These are phyloP conservation scores for Pestalotiopsis sp. DNA, from an alignment of 2,329 filamentous ascomycete genomes.

Conservation along the genomic window DNA sequence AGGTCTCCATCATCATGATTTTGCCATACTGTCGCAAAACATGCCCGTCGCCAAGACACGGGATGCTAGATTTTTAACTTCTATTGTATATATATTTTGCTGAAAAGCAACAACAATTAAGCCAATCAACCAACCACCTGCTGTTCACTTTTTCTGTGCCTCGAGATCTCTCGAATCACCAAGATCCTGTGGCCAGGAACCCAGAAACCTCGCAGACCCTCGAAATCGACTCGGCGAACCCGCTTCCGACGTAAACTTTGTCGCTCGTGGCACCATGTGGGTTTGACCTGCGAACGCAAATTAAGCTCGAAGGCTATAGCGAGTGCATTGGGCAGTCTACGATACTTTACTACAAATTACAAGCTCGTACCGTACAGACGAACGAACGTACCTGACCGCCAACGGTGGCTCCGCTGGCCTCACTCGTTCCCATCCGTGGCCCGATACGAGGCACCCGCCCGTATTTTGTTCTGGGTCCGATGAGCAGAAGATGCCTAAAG, in stretches of 20 bases:
- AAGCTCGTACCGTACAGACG: neutral
- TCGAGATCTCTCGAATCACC: neutral
- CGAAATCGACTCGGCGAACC: neutral
- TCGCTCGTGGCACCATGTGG: neutral
- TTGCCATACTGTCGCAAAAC: neutral
- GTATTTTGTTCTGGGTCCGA: neutral
- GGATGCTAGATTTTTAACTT: slow-evolving; percentile 3
- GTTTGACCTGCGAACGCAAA: neutral
- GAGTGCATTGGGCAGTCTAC: neutral
- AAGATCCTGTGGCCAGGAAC: neutral
- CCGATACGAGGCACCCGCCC: neutral
- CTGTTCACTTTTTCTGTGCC: neutral
- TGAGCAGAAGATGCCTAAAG: neutral
- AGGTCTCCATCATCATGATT: neutral
- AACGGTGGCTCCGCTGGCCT: neutral
- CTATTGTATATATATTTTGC: slow-evolving; percentile 1
- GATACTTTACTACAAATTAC: neutral
- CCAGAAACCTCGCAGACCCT: neutral
- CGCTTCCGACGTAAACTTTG: neutral
- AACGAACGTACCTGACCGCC: neutral
- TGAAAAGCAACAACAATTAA: neutral
- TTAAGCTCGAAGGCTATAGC: neutral
- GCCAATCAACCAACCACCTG: neutral
- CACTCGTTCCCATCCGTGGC: neutral
- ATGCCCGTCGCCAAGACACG: neutral